These are phyloP conservation scores for Handroanthus guayacan DNA, from an alignment of 257 asterid species.

Conservation along the genomic window DNA sequence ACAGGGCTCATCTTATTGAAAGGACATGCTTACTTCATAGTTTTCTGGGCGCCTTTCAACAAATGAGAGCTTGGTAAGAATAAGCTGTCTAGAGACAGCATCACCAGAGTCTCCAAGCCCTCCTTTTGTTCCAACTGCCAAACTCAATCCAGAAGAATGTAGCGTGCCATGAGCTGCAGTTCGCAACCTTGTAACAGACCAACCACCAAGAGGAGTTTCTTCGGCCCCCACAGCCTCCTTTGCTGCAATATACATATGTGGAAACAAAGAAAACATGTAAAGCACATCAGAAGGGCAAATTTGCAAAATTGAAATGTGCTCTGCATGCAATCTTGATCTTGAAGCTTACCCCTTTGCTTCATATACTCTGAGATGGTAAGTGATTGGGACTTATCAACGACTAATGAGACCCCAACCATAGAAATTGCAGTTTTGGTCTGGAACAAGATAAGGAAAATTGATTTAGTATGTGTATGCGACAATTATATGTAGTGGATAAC, in stretches of 20 bases:
- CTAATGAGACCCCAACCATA: slow-evolving; percentile 83
- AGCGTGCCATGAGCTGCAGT: slow-evolving; percentile 94
- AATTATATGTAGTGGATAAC: slow-evolving; percentile 24
- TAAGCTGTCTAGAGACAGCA: slow-evolving; percentile 94
- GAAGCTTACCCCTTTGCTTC: slow-evolving; percentile 80
- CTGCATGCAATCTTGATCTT: slow-evolving; percentile 19
- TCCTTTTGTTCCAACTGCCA: slow-evolving; percentile 94
- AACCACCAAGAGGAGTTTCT: slow-evolving; percentile 94
- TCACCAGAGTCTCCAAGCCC: slow-evolving; percentile 97
- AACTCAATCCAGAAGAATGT: slow-evolving; percentile 74
- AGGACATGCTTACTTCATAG: slow-evolving; percentile 82
- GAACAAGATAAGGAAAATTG: slow-evolving; percentile 37
- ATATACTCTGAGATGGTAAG: slow-evolving; percentile 74
- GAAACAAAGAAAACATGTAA: slow-evolving; percentile 24
- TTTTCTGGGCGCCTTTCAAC: slow-evolving; percentile 98
- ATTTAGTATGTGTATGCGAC: slow-evolving; percentile 29
- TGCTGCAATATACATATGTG: slow-evolving; percentile 54
- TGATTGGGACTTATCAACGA: slow-evolving; percentile 79
- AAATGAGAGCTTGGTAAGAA: slow-evolving; percentile 88
- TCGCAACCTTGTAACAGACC: slow-evolving; percentile 96
- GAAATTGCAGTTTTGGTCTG: slow-evolving; percentile 94
- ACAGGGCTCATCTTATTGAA: slow-evolving; percentile 35
- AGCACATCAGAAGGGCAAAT: slow-evolving; percentile 26
- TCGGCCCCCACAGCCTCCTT: slow-evolving; percentile 98
- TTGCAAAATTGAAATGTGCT: slow-evolving; percentile 13